Evolutionary conservation across 768 basidiomycete species (phyloP), one percentile per base, ranked within the genome.

Genomic region (Termitomyces sp.): DNA sequence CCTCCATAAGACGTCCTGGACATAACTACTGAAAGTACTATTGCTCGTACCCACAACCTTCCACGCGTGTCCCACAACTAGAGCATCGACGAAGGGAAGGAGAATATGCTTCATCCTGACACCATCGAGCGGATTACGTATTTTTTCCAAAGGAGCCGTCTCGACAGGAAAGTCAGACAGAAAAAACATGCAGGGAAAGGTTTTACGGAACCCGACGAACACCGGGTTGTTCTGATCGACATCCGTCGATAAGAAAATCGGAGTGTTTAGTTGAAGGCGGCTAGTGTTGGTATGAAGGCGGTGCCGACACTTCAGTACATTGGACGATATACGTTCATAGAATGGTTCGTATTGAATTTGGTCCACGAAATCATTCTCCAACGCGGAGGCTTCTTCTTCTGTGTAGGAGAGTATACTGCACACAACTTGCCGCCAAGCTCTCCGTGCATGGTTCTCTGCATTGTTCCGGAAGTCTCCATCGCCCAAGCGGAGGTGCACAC

Each of bases 21-120:
- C 80, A 61, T 85, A 93, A 53, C 76, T 71, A 68, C 87, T 88
- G 63, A 91, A 93, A 32, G 91, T 92, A 64, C 89, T 91, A 55
- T 82, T 80, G 54, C 83, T 80, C 13, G 90, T 93, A 2, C 88
- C 89, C 0, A 86, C 81, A 32, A 90, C 79, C 16, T 65, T 72
- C 68, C 76, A 71, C 0, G 85, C 87, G 53, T 77, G 77, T 3
- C 82, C 82, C 16, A 83, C 81, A 32, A 94, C 80, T 73, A 90
- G 75, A 6, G 86, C 88, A 66, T 92, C 90, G 33, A 93, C 63
- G 57, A 91, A 81, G 2, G 89, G 87, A 22, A 81, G 64, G 12
- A 89, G 57, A 62, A 83, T 81, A 16, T 59, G 64, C 20, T 65
- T 75, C 62, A 91, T 67, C 33, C 53, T 64, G 27, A 82, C 68